Base-by-base conservation (phyloP, 177 flowering plant species). In the Vitis hybrid region DNA sequence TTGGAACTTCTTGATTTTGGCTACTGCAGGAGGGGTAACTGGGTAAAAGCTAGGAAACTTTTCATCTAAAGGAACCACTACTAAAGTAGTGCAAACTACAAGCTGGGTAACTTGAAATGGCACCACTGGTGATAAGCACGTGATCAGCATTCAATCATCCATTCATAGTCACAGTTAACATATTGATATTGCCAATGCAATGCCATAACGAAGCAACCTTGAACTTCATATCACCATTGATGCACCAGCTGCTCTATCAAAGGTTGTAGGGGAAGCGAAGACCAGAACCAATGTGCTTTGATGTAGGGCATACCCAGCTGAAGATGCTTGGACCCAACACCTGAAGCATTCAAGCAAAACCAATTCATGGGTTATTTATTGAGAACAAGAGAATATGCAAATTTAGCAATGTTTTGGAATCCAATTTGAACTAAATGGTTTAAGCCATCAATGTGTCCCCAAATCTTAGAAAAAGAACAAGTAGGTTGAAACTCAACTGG, bases 271-370 rank as follows among this genome's bases (percentile, higher is more conserved):
- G 88, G 75, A 86, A 94, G 26, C 88, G 88, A 67, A 89, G 75
- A 52, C 97, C 98, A 32, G 93, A 79, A 70, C 97, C 94, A 60
- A 86, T 82, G 75, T 94, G 92, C 23, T 78, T 74, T 19, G 92
- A 75, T 48, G 89, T 85, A 3, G 99, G 99, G 71, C 87, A 89
- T 51, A 90, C 1, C 99, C 99, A 95, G 70, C 84, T 76, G 60
- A 85, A 68, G 69, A 90, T 75, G 74, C 69, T 91, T 67, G 99
- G 96, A 75, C 99, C 99, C 56, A 95, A 83, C 23, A 90, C 90
- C 99, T 95, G 83, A 62, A 67, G 50, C 32, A 70, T 32, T 59
- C 10, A 49, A 49, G 40, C 4, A 52, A 48, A 64, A 62, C 34
- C 49, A 69, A 3, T 14, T 59, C 30, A 62, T 59, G 50, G 12